Conservation (phyloP, 1,139 yeast species). For the Kodamaea fungicola region DNA sequence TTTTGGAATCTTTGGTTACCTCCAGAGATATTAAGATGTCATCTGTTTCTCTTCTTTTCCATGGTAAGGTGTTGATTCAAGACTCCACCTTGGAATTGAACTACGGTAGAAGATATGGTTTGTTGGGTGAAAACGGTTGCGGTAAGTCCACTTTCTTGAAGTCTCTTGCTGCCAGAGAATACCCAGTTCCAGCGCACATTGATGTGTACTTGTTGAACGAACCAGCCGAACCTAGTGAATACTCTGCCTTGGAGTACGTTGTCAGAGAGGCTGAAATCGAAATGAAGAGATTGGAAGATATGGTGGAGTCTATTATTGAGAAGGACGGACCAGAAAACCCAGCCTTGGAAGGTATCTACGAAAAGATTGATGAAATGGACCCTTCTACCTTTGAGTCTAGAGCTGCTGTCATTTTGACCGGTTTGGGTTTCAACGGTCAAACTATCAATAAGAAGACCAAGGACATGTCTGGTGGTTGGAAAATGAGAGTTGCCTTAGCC, state of each 20-base stretch:
- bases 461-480: conserved; percentile 99
- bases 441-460: conserved; percentile 85
- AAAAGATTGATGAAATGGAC: conserved; percentile 94
- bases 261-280: conserved; percentile 94
- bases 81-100: conserved; percentile 90
- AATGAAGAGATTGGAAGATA: conserved; percentile 85
- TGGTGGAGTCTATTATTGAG: conserved; percentile 84
- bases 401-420: conserved; percentile 92
- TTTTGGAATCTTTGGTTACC: conserved; percentile 79
- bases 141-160: conserved; percentile 95
- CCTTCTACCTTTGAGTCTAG: conserved; percentile 94
- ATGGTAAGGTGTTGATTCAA: conserved; percentile 93
- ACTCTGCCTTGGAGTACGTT: conserved; percentile 91
- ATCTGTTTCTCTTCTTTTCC: conserved; percentile 88
- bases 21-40: conserved; percentile 93
- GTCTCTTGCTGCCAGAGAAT: conserved; percentile 93
- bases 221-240: conserved; percentile 94
- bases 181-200: conserved; percentile 87
- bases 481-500: conserved; percentile 87
- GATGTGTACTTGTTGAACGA: conserved; percentile 92
- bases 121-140: conserved; percentile 98
- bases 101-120: conserved; percentile 95
- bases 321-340: conserved; percentile 94
- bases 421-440: conserved; percentile 89
- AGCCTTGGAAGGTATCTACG: conserved; percentile 81